Evolutionary conservation across 257 asterid genomes (phyloP).

Genomic region (Verbena officinalis): DNA sequence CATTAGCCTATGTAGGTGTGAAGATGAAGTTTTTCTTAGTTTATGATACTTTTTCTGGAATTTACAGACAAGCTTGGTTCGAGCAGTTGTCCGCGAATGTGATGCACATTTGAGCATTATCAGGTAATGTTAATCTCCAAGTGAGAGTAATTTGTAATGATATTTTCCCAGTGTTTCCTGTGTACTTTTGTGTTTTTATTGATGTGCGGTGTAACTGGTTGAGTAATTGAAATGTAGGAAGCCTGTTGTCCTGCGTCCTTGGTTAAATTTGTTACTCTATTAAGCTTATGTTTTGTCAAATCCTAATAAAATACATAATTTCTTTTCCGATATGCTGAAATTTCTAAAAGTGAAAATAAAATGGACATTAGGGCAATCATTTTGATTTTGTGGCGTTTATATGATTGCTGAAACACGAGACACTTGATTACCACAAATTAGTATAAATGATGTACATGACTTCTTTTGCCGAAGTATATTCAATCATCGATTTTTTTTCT

Average conservation of each 20-base stretch:
- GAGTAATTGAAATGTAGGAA: neutral
- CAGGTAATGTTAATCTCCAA: constrained; percentile 48
- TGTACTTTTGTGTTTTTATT: neutral
- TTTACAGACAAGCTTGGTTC: constrained; percentile 92
- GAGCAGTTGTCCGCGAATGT: constrained; percentile 94
- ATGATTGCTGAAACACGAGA: neutral
- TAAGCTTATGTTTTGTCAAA: neutral
- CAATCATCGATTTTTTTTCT: neutral
- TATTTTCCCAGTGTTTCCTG: neutral
- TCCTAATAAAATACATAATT: neutral
- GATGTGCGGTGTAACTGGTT: constrained; percentile 1
- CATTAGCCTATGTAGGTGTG: neutral
- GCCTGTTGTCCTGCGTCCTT: neutral
- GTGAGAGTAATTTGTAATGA: constrained; percentile 1
- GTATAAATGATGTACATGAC: neutral
- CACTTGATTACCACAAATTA: neutral
- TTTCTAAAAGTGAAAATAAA: neutral
- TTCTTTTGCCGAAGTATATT: neutral
- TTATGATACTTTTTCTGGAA: neutral
- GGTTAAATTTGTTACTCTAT: neutral
- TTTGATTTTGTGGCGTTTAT: neutral
- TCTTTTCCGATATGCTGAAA: constrained; percentile 1
- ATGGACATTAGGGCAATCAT: neutral
- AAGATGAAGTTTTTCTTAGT: constrained; percentile 15
- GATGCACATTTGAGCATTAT: constrained; percentile 74